Percentiles rank a stretch among this genome's conserved stretches.
These are phyloP conservation scores for Stellera chamaejasme DNA, from an alignment of 345 rosid genomes.

Conservation along the genomic window DNA sequence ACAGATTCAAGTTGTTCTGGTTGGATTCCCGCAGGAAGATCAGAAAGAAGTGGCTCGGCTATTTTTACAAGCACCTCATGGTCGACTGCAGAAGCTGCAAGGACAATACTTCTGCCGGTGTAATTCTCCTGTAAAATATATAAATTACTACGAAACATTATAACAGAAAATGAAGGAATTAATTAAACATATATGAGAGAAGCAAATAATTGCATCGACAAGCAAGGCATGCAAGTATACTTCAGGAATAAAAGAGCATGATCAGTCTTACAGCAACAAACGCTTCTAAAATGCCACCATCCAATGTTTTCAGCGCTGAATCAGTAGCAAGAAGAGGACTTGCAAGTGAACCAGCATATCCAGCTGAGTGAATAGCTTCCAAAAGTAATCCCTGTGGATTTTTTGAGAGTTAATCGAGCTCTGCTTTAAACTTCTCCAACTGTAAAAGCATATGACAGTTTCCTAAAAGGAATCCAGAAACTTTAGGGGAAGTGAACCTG, in stretches of 20 bases:
- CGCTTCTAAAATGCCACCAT: constrained; percentile 46
- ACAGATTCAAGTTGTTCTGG: constrained; percentile 43
- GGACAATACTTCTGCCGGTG: constrained; percentile 60
- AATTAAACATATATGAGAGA: not conserved
- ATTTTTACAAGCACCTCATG: constrained; percentile 46
- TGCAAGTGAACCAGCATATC: constrained; percentile 54
- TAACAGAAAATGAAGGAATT: constrained; percentile 4
- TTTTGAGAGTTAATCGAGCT: constrained; percentile 41
- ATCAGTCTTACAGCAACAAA: constrained; percentile 46
- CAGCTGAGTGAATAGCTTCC: constrained; percentile 73
- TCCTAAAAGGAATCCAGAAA: too few species aligned
- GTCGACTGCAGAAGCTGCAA: constrained; percentile 74
- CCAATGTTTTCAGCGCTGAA: constrained; percentile 38
- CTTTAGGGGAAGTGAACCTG: too few species aligned
- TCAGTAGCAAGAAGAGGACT: constrained; percentile 62
- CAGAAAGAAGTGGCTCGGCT: constrained; percentile 63
- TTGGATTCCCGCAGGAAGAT: constrained; percentile 35
- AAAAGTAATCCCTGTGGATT: constrained; percentile 62
- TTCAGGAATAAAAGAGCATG: not conserved
- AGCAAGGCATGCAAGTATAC: not conserved
- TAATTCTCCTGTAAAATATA: constrained; percentile 46
- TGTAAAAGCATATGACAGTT: constrained; percentile 14
- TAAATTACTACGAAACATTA: constrained; percentile 7
- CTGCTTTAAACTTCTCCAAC: constrained; percentile 53
- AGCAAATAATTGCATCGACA: not conserved